phyloP scores from a whole-genome alignment of 2,329 filamentous ascomycete genomes.

The Zalaria sp. region DNA sequence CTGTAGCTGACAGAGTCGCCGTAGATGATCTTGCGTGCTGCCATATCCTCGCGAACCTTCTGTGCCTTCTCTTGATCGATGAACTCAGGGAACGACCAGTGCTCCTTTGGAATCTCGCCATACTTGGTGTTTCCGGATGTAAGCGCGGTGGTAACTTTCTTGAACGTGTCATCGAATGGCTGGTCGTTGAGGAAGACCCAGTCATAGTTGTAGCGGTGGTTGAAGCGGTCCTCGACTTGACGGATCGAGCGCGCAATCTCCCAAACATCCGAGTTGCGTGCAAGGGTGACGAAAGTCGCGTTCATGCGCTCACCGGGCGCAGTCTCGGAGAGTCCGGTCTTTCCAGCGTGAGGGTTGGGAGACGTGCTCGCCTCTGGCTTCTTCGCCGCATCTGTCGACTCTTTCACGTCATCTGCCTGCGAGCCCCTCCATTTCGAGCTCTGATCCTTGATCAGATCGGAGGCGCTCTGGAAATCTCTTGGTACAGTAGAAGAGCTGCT shows the following conservation, averaged over 20 bases:
- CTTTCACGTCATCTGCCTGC: constrained; percentile 8
- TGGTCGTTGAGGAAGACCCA: constrained; percentile 99
- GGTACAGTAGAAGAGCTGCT: constrained; percentile 41
- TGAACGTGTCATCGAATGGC: constrained; percentile 86
- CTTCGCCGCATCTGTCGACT: neutral
- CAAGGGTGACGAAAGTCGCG: constrained; percentile 92
- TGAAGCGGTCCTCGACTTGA: constrained; percentile 95
- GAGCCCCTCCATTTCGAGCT: constrained; percentile 13
- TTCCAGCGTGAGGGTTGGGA: constrained; percentile 15
- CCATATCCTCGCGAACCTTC: constrained; percentile 89
- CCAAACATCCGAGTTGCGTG: constrained; percentile 88
- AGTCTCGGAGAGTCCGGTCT: constrained; percentile 23
- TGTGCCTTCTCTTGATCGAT: constrained; percentile 91
- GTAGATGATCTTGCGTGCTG: constrained; percentile 89
- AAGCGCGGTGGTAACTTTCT: constrained; percentile 73
- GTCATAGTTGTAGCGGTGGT: constrained; percentile 90
- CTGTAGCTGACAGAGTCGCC: constrained; percentile 93
- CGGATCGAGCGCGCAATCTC: constrained; percentile 93
- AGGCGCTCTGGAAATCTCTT: constrained; percentile 18
- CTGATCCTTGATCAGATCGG: constrained; percentile 19
- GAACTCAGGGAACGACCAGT: constrained; percentile 94
- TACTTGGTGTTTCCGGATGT: constrained; percentile 91
- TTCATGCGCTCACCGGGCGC: constrained; percentile 69
- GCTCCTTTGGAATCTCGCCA: constrained; percentile 75
- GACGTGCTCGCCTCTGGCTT: constrained; percentile 10